Evolutionary conservation across 2,329 filamentous ascomycete genomes (phyloP).

Genomic region (Cyclaneusma minus): DNA sequence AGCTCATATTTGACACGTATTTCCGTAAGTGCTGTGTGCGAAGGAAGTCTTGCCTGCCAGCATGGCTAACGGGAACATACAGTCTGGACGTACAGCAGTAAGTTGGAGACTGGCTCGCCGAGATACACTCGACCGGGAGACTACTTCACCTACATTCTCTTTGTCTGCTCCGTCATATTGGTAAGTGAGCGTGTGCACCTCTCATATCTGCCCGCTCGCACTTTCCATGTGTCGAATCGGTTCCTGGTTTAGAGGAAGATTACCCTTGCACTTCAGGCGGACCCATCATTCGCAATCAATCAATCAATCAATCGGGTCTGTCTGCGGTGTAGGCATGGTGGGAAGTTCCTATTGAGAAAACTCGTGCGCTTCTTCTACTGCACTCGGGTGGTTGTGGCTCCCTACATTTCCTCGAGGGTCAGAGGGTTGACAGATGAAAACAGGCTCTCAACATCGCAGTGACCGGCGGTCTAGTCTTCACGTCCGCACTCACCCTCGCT

Average conservation of each 20-base stretch:
- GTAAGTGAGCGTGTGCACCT: slow-evolving; percentile 42
- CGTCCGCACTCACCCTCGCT: slow-evolving; percentile 57
- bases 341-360: slow-evolving; percentile 34
- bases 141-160: slow-evolving; percentile 50
- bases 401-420: slow-evolving; percentile 16
- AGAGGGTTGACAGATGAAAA: no score
- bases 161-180: slow-evolving; percentile 43
- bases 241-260: slow-evolving; percentile 46
- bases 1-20: slow-evolving; percentile 53
- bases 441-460: slow-evolving; percentile 36
- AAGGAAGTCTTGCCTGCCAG: slow-evolving; percentile 7
- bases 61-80: slow-evolving; percentile 16
- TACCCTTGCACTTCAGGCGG: slow-evolving; percentile 35
- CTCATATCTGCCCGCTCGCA: slow-evolving; percentile 45
- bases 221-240: slow-evolving; percentile 35
- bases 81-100: slow-evolving; percentile 53
- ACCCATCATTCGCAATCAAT: slow-evolving; percentile 35
- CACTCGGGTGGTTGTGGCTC: slow-evolving; percentile 20
- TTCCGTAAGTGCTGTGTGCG: slow-evolving; percentile 31
- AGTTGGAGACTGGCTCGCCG: slow-evolving; percentile 42
- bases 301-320: slow-evolving; percentile 31
- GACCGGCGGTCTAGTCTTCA: slow-evolving; percentile 31
- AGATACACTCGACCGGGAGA: slow-evolving; percentile 48
- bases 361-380: slow-evolving; percentile 23
- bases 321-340: slow-evolving; percentile 40